Evolutionary conservation across 1,284 basidiomycete species (phyloP).

Genomic region (Ganoderma meredithae): DNA sequence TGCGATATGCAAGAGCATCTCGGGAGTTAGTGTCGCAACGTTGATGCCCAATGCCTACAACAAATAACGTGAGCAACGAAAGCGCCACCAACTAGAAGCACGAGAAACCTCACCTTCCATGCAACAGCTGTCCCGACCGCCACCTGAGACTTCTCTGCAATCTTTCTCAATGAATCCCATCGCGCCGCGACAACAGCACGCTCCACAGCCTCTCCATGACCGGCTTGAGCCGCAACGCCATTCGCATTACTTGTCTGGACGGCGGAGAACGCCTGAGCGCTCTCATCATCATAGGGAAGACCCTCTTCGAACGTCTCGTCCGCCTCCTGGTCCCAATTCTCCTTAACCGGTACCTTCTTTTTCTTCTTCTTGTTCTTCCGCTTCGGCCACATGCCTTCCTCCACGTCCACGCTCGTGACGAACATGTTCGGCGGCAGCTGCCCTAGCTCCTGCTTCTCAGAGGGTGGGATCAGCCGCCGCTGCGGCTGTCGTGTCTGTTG

Average conservation of each 20-base stretch:
- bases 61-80: background rate
- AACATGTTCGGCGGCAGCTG: constrained; percentile 66
- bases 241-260: background rate
- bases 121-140: constrained; percentile 48
- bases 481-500: constrained; percentile 38
- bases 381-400: constrained; percentile 48
- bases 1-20: constrained; percentile 54
- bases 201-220: constrained; percentile 39
- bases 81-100: background rate
- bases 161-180: constrained; percentile 47
- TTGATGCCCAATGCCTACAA: constrained; percentile 59
- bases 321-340: constrained; percentile 19
- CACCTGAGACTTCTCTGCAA: constrained; percentile 45
- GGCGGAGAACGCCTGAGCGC: background rate
- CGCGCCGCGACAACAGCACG: constrained; percentile 49
- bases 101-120: constrained; percentile 56
- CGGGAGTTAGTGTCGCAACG: constrained; percentile 59
- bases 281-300: constrained; percentile 36
- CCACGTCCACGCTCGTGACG: constrained; percentile 73
- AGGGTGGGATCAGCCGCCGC: constrained; percentile 66
- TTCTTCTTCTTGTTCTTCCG: constrained; percentile 34
- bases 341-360: constrained; percentile 21
- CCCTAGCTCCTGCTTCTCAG: constrained; percentile 59
- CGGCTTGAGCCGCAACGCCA: background rate
- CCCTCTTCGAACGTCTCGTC: constrained; percentile 29